These are phyloP conservation scores for Mariannaea sp. DNA, from an alignment of 2,329 filamentous ascomycete genomes.

Conservation along the genomic window DNA sequence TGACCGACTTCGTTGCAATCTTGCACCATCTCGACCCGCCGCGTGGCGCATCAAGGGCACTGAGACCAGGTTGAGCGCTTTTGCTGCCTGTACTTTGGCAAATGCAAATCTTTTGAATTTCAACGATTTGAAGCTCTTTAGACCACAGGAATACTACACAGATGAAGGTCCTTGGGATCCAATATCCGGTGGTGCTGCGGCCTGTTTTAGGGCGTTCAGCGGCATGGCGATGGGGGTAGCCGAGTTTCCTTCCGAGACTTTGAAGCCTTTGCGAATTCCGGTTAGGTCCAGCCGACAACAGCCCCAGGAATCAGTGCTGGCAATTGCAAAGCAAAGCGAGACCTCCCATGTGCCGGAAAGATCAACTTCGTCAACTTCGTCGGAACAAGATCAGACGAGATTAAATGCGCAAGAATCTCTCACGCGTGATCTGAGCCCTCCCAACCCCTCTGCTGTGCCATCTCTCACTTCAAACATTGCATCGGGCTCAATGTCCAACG, in stretches of 20 bases:
- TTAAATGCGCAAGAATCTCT: no score
- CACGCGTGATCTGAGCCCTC: no score
- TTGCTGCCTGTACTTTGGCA: constrained; percentile 71
- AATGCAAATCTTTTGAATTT: constrained; percentile 67
- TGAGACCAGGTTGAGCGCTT: constrained; percentile 67
- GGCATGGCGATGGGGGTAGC: constrained; percentile 13
- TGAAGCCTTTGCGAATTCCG: constrained; percentile 4
- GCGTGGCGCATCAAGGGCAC: constrained; percentile 74
- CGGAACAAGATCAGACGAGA: background rate
- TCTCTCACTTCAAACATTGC: no score
- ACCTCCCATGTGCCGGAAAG: background rate
- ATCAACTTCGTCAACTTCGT: background rate
- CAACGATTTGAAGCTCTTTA: constrained; percentile 71
- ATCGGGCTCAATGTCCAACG: no score
- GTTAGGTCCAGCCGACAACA: background rate
- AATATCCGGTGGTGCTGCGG: constrained; percentile 12
- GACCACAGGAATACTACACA: constrained; percentile 7
- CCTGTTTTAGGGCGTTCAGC: background rate
- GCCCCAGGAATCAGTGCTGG: constrained; percentile 2
- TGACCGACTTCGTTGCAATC: constrained; percentile 67
- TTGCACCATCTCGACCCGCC: constrained; percentile 70
- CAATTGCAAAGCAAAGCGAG: background rate
- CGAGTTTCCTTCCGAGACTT: constrained; percentile 18
- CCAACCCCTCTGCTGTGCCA: no score
- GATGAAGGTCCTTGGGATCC: constrained; percentile 16